Conservation (phyloP, 169 alveolate species). For the Cryptosporidium xiaoi region DNA sequence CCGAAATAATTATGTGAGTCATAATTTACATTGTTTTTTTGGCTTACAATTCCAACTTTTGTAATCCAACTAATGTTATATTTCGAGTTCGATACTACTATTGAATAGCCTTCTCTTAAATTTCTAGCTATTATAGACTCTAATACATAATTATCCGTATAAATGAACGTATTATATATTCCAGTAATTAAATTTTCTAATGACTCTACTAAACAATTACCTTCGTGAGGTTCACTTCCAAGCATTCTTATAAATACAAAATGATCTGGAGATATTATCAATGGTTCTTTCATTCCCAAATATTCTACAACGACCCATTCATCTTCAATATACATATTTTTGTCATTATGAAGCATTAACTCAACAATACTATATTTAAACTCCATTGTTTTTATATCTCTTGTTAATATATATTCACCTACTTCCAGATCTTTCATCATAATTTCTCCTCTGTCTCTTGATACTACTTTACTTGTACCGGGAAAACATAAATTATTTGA, state of each 20-base stretch:
- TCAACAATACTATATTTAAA: conserved; percentile 26
- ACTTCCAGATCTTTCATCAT: conserved; percentile 11
- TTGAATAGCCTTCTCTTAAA: conserved; percentile 24
- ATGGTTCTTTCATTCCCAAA: conserved; percentile 22
- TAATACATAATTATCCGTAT: not conserved
- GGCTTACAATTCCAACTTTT: not conserved
- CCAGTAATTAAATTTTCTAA: not conserved
- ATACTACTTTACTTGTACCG: conserved; percentile 9
- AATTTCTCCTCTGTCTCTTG: conserved; percentile 53
- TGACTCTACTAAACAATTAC: not conserved
- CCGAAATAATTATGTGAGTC: not conserved
- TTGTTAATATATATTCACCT: conserved; percentile 27
- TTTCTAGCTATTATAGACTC: conserved; percentile 42
- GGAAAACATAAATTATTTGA: conserved; percentile 69
- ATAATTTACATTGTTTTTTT: too few relatives aligned
- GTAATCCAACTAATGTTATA: conserved; percentile 43
- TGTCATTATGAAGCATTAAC: conserved; percentile 52
- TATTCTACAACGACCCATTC: conserved; percentile 50
- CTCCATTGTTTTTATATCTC: conserved; percentile 42
- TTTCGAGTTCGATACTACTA: conserved; percentile 12
- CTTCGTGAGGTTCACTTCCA: conserved; percentile 46
- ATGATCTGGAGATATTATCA: conserved; percentile 50
- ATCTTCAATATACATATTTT: conserved; percentile 19
- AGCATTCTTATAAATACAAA: conserved; percentile 34
- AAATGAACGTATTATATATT: not conserved